phyloP scores from a whole-genome alignment of 805 yeast species.

The Yarrowia sp. region DNA sequence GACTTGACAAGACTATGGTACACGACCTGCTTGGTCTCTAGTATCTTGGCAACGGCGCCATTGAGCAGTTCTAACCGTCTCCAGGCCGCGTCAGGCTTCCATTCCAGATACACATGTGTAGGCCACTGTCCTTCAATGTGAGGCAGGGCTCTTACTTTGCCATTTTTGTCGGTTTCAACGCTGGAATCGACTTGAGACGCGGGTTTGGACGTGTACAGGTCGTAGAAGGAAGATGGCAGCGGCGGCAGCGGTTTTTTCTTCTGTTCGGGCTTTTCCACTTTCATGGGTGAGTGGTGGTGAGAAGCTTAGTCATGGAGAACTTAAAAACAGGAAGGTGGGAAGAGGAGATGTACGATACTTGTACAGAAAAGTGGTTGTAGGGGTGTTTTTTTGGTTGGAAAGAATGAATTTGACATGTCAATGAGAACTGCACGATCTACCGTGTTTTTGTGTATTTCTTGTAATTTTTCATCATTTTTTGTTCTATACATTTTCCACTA shows the following conservation, averaged over 20 bases:
- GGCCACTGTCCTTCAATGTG: constrained; percentile 35
- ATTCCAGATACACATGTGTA: constrained; percentile 34
- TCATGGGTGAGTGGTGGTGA: background rate
- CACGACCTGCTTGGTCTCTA: background rate
- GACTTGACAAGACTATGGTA: constrained; percentile 29
- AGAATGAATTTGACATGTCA: no score
- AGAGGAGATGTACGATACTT: no score
- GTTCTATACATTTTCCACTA: no score
- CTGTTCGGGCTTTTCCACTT: constrained; percentile 3
- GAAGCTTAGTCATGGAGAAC: background rate
- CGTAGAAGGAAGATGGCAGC: constrained; percentile 31
- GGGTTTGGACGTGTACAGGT: constrained; percentile 30
- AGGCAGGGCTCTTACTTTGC: constrained; percentile 27
- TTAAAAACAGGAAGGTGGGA: no score
- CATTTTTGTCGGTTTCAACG: constrained; percentile 29
- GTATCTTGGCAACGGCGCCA: background rate
- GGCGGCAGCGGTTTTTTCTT: constrained; percentile 27
- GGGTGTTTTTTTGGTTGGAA: no score
- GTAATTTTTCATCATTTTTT: no score
- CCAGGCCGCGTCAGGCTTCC: constrained; percentile 29
- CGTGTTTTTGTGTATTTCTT: no score
- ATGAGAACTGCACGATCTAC: no score
- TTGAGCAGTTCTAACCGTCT: constrained; percentile 4
- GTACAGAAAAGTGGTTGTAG: no score
- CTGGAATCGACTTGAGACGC: constrained; percentile 7